Conservation (phyloP, 805 yeast species). For the Lipomyces chichibuensis region DNA sequence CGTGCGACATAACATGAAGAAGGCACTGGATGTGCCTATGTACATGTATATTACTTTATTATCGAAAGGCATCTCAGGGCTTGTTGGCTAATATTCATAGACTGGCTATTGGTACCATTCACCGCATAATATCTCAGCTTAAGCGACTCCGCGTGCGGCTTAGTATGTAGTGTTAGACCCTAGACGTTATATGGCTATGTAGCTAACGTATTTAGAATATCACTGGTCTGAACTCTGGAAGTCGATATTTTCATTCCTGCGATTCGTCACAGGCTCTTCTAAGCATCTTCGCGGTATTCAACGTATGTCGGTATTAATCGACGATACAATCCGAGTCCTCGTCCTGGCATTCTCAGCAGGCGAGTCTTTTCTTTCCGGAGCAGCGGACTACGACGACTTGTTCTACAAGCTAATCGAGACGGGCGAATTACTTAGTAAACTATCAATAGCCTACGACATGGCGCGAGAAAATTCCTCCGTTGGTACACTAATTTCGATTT, state of each 20-base stretch:
- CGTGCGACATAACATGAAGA: constrained; percentile 43
- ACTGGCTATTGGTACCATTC: constrained; percentile 27
- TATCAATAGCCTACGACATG: constrained; percentile 33
- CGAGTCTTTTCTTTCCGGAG: constrained; percentile 42
- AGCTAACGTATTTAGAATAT: constrained; percentile 33
- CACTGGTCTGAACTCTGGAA: constrained; percentile 49
- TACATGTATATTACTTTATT: constrained; percentile 24
- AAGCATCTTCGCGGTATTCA: constrained; percentile 14
- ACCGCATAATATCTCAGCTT: constrained; percentile 29
- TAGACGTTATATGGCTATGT: neutral
- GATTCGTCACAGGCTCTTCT: constrained; percentile 35
- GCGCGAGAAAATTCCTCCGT: constrained; percentile 21
- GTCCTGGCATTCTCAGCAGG: constrained; percentile 42
- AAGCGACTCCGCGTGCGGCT: constrained; percentile 26
- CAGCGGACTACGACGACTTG: constrained; percentile 43
- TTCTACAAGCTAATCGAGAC: constrained; percentile 42
- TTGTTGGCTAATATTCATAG: neutral
- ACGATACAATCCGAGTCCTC: constrained; percentile 33
- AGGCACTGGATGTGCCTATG: constrained; percentile 40
- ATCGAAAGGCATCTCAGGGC: neutral
- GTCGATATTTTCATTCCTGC: constrained; percentile 41
- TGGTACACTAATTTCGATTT: constrained; percentile 27
- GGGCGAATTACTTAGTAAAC: constrained; percentile 37
- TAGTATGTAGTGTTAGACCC: constrained; percentile 9
- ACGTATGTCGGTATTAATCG: constrained; percentile 31